Base-by-base conservation (phyloP, 177 flowering plant genomes). In the Viscum album region DNA sequence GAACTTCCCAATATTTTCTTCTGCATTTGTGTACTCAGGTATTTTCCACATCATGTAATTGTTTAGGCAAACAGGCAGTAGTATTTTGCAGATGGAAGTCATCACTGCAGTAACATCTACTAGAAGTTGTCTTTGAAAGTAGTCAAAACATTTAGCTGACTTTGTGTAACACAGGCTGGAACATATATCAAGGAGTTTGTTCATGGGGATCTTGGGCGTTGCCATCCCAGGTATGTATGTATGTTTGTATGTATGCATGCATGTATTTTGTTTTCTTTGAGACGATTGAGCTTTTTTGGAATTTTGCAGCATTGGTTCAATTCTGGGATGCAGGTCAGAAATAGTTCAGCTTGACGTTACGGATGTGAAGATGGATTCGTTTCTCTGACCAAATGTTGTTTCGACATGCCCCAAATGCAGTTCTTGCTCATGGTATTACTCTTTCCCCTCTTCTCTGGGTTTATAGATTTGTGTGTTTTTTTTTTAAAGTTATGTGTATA, bases 121-220 rank as follows among this genome's bases (percentile, higher is more conserved):
- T 37, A 37, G 41, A 37, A 37, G 10, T 37, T 37, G 41, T 37
- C 13, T 37, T 37, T 6, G 41, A 13, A 37, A 37, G 41, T 6
- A 37, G n/a, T 21, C 23, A 21, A 34, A n/a, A 24, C 19, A 24
- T 60, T 63, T 15, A 66, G 70, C 39, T 52, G 71, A 47, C 39
- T 54, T 34, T 64, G 39, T 56, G 52, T 43, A 74, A 68, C 47
- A 65, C 83, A 94, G 96, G 99, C 99, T 74, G 99, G 99, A 61
- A 94, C 99, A 34, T 94, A 94, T 70, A 94, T 94, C 68, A 94
- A 94, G 82, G 99, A 94, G 78, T 94, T 94, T 76, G 94, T 94
- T 73, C 99, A 94, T 69, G 97, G 97, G 34, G 99, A 94, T 85
- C 86, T 94, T 39, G 97, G 99, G 17, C 95, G 97, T 34, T 88